phyloP scores from a whole-genome alignment of 352 stramenopile genomes.

The Aphanomyces invadans region DNA sequence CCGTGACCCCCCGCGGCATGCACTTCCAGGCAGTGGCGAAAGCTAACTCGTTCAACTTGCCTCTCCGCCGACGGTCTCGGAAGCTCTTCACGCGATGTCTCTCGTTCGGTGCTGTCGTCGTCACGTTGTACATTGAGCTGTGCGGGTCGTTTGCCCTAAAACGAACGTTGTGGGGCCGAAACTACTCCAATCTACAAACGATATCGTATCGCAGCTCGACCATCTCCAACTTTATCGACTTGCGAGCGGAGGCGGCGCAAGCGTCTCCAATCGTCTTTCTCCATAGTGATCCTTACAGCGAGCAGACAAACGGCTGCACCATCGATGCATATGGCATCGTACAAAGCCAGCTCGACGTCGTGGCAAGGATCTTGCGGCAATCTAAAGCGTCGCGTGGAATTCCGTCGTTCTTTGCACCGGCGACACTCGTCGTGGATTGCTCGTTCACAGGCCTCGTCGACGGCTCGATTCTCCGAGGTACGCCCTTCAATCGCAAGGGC shows the following conservation, averaged over 20 bases:
- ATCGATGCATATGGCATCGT: no score
- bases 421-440: neutral
- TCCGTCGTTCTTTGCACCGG: neutral
- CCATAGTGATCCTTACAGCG: no score
- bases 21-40: neutral
- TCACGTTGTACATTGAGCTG: neutral
- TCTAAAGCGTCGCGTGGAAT: no score
- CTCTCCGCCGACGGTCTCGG: neutral
- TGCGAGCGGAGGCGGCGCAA: no score
- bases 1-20: no score
- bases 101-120: neutral
- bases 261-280: neutral
- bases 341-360: neutral
- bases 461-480: neutral
- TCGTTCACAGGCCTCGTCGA: neutral
- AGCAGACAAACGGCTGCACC: no score
- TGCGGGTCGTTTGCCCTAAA: neutral
- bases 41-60: neutral
- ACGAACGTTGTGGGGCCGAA: neutral
- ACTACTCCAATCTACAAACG: neutral
- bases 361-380: neutral
- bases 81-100: neutral
- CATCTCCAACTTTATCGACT: neutral
- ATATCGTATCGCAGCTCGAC: neutral
- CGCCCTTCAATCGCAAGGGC: neutral